Evolutionary conservation across 192 early-diverging fungal species (phyloP), one percentile per base, ranked within the genome.

Genomic region (Backusella macrospora): DNA sequence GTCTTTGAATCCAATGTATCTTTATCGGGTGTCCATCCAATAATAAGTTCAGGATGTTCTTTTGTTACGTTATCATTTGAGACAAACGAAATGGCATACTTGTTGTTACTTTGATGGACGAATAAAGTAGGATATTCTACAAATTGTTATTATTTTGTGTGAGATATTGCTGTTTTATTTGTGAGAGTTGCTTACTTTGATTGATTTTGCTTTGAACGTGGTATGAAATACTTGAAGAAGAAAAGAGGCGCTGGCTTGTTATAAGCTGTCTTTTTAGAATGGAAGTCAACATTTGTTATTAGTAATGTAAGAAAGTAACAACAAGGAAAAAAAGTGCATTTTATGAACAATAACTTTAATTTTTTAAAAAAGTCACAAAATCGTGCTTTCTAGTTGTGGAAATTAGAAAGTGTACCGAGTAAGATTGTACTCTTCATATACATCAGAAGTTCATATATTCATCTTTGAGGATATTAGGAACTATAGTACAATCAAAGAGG

Each of bases 21-120:
- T 48, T 74, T 49, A 40, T 72, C 49, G 4, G 74, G n/a, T 26
- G 74, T 62, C 78, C 78, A 80, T 5, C 78, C 78, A 42, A 80
- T 80, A 65, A 80, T 72, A 37, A 70, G 45, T 9, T 68, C 65
- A 18, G 78, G 70, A 62, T 75, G 52, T 2, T 42, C 45, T 48
- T 66, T 29, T 21, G 37, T 26, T 14, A 55, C 34, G 6, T 74
- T 48, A 2, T 74, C 47, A 55, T 47, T 37, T 42, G 73, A 62
- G n/a, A 62, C 9, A 43, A 59, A 74, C 0, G 73, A 68, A 18
- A 74, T 9, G 3, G 73, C 65, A 18, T 74, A 74, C 55, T 68
- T 74, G 48, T 68, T 74, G 38, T 43, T 67, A 13, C 16, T 46
- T 46, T 43, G 23, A 8, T 68, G 67, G 8, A 42, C 45, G 13